phyloP scores from a whole-genome alignment of 2,329 filamentous ascomycete genomes.

The Pseudogymnoascus sp. region DNA sequence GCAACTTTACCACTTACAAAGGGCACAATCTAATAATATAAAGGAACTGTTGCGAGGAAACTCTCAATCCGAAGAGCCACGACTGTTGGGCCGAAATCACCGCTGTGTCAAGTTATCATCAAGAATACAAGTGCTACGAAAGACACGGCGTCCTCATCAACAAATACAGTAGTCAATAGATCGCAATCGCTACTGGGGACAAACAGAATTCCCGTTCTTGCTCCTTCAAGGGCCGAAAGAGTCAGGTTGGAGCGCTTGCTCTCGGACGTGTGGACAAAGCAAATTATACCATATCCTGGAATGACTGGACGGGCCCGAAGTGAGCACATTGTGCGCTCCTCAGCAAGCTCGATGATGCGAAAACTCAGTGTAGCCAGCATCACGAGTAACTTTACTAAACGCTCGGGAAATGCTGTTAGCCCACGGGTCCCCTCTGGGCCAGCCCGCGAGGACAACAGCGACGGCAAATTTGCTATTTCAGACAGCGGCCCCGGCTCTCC shows the following conservation, averaged over 20 bases:
- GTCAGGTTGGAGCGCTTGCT: conserved; percentile 68
- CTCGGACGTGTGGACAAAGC: conserved; percentile 75
- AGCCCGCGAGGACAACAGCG: neutral
- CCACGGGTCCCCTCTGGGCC: neutral
- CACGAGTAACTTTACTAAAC: conserved; percentile 65
- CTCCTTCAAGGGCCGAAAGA: conserved; percentile 67
- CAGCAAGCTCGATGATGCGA: conserved; percentile 80
- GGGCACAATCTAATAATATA: neutral
- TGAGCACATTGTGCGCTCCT: conserved; percentile 66
- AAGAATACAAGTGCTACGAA: conserved; percentile 72
- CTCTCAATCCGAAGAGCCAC: conserved; percentile 74
- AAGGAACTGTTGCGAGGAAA: conserved; percentile 55
- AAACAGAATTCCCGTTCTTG: conserved; percentile 60
- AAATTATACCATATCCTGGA: conserved; percentile 73
- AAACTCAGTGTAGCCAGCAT: conserved; percentile 80
- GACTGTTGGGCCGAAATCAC: conserved; percentile 61
- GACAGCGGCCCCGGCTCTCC: neutral
- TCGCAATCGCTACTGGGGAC: conserved; percentile 74
- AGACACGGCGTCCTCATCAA: conserved; percentile 40
- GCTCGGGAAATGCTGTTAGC: conserved; percentile 49
- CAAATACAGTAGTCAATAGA: conserved; percentile 53
- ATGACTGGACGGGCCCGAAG: conserved; percentile 60
- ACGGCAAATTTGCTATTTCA: neutral
- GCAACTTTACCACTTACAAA: neutral
- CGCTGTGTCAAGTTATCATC: conserved; percentile 70